A percentile compares a stretch with the other conserved stretches of the same genome.
Evolutionary conservation across 2,329 filamentous ascomycete species (phyloP).

Genomic region (Malbranchea cinnamomea): DNA sequence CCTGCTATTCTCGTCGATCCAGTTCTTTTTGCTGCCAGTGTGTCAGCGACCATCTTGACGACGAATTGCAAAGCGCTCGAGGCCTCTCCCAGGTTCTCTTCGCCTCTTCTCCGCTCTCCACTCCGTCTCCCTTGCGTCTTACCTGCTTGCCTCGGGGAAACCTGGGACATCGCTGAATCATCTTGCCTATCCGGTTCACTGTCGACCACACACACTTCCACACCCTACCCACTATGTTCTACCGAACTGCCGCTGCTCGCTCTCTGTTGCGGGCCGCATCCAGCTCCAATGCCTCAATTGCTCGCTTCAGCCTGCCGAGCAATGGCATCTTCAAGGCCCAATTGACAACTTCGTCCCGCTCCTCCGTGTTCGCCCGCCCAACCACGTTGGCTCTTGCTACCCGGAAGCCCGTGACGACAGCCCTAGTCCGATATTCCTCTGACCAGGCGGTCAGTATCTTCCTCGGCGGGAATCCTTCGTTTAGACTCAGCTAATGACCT

Average conservation of each 20-base stretch:
- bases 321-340: slow-evolving; percentile 30
- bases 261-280: slow-evolving; percentile 30
- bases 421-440: slow-evolving; percentile 37
- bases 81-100: too few relatives aligned
- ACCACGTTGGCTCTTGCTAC: slow-evolving; percentile 27
- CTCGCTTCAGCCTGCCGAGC: slow-evolving; percentile 26
- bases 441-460: too few relatives aligned
- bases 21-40: too few relatives aligned
- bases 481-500: too few relatives aligned
- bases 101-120: slow-evolving; percentile 10
- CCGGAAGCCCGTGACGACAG: slow-evolving; percentile 32
- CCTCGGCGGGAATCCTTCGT: too few relatives aligned
- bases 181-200: slow-evolving; percentile 17
- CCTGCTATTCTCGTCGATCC: too few relatives aligned
- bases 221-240: slow-evolving; percentile 28
- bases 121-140: too few relatives aligned
- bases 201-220: slow-evolving; percentile 19
- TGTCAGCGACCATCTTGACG: too few relatives aligned
- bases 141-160: too few relatives aligned
- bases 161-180: too few relatives aligned
- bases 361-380: slow-evolving; percentile 20
- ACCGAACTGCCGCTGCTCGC: slow-evolving; percentile 30
- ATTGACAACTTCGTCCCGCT: slow-evolving; percentile 28
- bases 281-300: slow-evolving; percentile 28
- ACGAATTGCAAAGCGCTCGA: too few relatives aligned